These are phyloP conservation scores for Calonectria honghensis DNA, from an alignment of 2,329 filamentous ascomycete genomes.

Conservation along the genomic window DNA sequence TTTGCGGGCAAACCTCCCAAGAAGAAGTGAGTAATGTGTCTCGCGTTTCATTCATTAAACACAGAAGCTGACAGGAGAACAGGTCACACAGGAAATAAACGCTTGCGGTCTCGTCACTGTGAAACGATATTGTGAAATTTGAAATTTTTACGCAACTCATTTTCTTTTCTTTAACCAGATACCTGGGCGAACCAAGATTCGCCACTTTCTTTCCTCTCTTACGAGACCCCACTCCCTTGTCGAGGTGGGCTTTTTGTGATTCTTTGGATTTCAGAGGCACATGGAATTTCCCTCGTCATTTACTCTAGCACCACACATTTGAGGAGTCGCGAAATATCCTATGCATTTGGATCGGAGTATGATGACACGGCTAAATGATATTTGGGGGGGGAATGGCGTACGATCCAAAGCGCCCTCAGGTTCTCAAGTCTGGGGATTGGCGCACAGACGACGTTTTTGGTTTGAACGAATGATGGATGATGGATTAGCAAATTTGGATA, in stretches of 20 bases:
- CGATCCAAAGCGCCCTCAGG: conserved; percentile 49
- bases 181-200: conserved; percentile 48
- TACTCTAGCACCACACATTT: conserved; percentile 52
- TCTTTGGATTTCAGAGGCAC: conserved; percentile 38
- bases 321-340: conserved; percentile 52
- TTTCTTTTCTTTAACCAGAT: conserved; percentile 52
- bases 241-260: conserved; percentile 44
- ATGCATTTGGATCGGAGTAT: conserved; percentile 57
- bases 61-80: conserved; percentile 29
- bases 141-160: conserved; percentile 39
- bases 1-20: conserved; percentile 56
- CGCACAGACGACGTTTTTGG: conserved; percentile 51
- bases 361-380: conserved; percentile 52
- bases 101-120: conserved; percentile 31
- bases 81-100: conserved; percentile 52
- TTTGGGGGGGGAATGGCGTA: conserved; percentile 45
- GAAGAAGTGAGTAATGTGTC: conserved; percentile 56
- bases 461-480: conserved; percentile 43
- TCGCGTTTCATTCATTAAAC: neutral
- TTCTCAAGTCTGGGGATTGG: conserved; percentile 45
- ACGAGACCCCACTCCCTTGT: conserved; percentile 38
- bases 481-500: conserved; percentile 51
- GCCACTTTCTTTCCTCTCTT: conserved; percentile 42
- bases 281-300: conserved; percentile 40
- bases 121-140: conserved; percentile 50